phyloP scores from a whole-genome alignment of 805 yeast genomes.

The Ogataea henricii region DNA sequence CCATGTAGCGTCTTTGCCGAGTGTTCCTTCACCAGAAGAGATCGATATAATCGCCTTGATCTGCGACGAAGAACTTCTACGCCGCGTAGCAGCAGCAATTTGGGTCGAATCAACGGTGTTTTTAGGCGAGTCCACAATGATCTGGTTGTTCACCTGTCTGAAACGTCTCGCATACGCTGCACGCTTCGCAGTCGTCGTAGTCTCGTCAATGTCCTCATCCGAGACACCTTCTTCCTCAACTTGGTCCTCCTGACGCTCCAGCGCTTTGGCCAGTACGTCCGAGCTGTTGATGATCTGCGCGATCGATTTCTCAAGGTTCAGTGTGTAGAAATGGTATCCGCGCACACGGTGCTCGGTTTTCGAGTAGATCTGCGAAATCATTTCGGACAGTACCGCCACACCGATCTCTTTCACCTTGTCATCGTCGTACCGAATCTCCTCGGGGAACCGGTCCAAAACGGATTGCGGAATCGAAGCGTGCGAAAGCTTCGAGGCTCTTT shows the following conservation, averaged over 20 bases:
- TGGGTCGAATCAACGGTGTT: constrained; percentile 14
- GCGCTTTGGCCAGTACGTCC: constrained; percentile 50
- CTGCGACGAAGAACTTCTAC: constrained; percentile 32
- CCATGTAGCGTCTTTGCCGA: constrained; percentile 93
- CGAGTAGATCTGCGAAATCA: constrained; percentile 57
- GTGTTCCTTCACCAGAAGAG: constrained; percentile 78
- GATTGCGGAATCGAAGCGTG: constrained; percentile 78
- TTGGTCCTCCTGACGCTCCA: constrained; percentile 36
- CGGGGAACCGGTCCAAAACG: constrained; percentile 56
- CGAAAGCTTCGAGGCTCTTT: constrained; percentile 84
- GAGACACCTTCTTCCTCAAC: constrained; percentile 37
- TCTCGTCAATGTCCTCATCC: constrained; percentile 32
- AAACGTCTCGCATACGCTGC: constrained; percentile 38
- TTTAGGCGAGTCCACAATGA: constrained; percentile 30
- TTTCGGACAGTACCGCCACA: constrained; percentile 67
- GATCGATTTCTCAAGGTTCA: constrained; percentile 88
- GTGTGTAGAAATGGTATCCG: constrained; percentile 90
- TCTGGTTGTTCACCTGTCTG: constrained; percentile 32
- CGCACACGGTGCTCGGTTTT: constrained; percentile 59
- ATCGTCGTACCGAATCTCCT: constrained; percentile 65
- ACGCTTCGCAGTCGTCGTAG: constrained; percentile 35
- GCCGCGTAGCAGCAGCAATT: constrained; percentile 13
- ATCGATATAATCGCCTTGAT: constrained; percentile 70
- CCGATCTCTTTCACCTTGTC: constrained; percentile 81
- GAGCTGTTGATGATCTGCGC: constrained; percentile 79